Evolutionary conservation across 345 rosid species (phyloP).

Genomic region (Kandelia obovata): DNA sequence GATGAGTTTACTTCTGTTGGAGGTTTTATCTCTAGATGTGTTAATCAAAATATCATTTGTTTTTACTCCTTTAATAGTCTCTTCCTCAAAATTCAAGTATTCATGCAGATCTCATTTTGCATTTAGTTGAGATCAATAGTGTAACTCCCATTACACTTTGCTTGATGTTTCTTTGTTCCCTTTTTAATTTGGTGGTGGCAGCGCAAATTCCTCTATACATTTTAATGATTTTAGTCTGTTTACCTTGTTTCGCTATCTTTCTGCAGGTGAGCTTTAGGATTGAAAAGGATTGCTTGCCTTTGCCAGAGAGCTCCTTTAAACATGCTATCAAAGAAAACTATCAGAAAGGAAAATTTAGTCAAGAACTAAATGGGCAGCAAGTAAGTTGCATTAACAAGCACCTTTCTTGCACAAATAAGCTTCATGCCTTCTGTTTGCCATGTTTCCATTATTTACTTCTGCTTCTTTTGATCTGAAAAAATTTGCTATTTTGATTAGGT

Average conservation of each 20-base stretch:
- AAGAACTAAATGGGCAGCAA: conserved; percentile 44
- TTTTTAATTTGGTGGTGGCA: background rate
- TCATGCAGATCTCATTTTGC: too few species aligned
- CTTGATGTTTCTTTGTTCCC: background rate
- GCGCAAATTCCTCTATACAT: background rate
- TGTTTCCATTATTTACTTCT: conserved; percentile 3
- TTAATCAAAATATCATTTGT: too few species aligned
- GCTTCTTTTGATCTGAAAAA: background rate
- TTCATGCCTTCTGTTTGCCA: too few species aligned
- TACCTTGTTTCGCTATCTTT: conserved; percentile 3
- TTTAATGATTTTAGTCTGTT: background rate
- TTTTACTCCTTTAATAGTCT: too few species aligned
- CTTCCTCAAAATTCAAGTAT: too few species aligned
- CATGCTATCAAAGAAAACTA: conserved; percentile 40
- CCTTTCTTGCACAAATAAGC: background rate
- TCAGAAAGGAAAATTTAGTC: conserved; percentile 41
- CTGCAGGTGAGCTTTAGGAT: conserved; percentile 50
- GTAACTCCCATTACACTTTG: background rate
- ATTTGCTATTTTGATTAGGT: conserved; percentile 34
- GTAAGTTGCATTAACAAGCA: conserved; percentile 20
- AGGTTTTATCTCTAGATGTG: too few species aligned
- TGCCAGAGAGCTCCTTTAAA: conserved; percentile 42
- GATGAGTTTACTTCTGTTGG: too few species aligned
- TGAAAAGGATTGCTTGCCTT: conserved; percentile 40
- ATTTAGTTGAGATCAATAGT: too few species aligned